These are phyloP conservation scores for Heliocybe sulcata DNA, from an alignment of 1,284 basidiomycete species.

Conservation along the genomic window DNA sequence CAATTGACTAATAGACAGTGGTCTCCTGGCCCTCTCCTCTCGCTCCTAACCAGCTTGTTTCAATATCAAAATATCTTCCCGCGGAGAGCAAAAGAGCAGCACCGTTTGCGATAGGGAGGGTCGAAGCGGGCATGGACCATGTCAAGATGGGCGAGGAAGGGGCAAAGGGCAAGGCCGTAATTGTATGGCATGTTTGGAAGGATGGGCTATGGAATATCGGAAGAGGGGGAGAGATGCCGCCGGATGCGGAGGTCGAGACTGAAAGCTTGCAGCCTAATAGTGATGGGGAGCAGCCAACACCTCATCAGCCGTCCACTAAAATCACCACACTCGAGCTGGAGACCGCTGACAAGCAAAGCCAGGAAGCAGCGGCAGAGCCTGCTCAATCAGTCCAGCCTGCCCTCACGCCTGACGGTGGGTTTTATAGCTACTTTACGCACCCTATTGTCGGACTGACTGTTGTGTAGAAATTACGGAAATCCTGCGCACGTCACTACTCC, in stretches of 20 bases:
- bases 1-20: conserved; percentile 36
- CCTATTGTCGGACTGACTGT: background rate
- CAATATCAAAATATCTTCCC: conserved; percentile 39
- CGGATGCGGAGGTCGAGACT: conserved; percentile 32
- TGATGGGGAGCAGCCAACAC: conserved; percentile 11
- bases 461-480: conserved; percentile 54
- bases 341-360: conserved; percentile 2
- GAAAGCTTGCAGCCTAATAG: conserved; percentile 10
- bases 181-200: conserved; percentile 63
- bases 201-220: conserved; percentile 69
- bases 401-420: conserved; percentile 11
- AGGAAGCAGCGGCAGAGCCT: background rate
- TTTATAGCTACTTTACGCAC: background rate
- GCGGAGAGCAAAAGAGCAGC: conserved; percentile 29
- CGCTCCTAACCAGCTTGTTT: conserved; percentile 44
- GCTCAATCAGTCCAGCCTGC: background rate
- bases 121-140: conserved; percentile 43
- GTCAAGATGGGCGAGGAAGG: conserved; percentile 25
- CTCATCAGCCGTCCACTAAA: no score
- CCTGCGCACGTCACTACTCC: conserved; percentile 65
- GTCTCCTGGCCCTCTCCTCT: conserved; percentile 40
- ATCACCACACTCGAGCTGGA: no score
- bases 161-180: conserved; percentile 70
- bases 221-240: conserved; percentile 44
- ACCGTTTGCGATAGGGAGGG: conserved; percentile 64